Evolutionary conservation across 1,139 yeast species (phyloP).

Genomic region (Diutina mesorugosa): DNA sequence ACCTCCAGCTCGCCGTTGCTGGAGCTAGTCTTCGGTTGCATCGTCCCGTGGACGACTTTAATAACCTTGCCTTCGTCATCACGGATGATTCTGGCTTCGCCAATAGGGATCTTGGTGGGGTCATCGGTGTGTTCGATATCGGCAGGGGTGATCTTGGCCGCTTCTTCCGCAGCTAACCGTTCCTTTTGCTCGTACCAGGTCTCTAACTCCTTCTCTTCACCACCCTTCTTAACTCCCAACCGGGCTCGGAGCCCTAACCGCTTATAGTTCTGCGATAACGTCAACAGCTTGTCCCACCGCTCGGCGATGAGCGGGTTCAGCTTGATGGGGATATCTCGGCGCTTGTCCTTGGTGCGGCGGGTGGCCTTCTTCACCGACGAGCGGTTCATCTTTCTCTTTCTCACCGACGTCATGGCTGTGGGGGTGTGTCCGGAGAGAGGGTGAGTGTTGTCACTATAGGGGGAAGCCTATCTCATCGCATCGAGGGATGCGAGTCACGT

Average conservation of each 20-base stretch:
- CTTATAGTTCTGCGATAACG: conserved; percentile 75
- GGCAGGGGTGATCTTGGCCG: conserved; percentile 6
- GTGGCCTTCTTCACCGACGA: conserved; percentile 59
- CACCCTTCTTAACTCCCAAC: conserved; percentile 30
- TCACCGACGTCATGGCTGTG: conserved; percentile 54
- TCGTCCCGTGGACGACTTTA: conserved; percentile 60
- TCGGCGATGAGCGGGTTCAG: conserved; percentile 76
- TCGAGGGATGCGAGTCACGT: not conserved
- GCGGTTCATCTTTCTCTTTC: conserved; percentile 76
- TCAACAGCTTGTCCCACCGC: conserved; percentile 78
- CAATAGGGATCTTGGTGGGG: conserved; percentile 53
- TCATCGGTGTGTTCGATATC: conserved; percentile 10
- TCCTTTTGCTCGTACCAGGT: conserved; percentile 11
- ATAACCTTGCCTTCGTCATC: conserved; percentile 59
- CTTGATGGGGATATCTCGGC: conserved; percentile 47
- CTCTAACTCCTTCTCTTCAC: conserved; percentile 13
- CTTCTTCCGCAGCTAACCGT: conserved; percentile 19
- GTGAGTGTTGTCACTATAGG: not conserved
- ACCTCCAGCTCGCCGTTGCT: conserved; percentile 12
- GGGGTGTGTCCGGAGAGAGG: conserved; percentile 2
- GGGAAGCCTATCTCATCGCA: not conserved
- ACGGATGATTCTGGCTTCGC: conserved; percentile 72
- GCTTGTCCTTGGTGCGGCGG: conserved; percentile 56
- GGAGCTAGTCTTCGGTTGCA: conserved; percentile 7
- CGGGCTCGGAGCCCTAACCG: conserved; percentile 61